Evolutionary conservation across 768 basidiomycete species (phyloP).

Genomic region (Russula emetica): DNA sequence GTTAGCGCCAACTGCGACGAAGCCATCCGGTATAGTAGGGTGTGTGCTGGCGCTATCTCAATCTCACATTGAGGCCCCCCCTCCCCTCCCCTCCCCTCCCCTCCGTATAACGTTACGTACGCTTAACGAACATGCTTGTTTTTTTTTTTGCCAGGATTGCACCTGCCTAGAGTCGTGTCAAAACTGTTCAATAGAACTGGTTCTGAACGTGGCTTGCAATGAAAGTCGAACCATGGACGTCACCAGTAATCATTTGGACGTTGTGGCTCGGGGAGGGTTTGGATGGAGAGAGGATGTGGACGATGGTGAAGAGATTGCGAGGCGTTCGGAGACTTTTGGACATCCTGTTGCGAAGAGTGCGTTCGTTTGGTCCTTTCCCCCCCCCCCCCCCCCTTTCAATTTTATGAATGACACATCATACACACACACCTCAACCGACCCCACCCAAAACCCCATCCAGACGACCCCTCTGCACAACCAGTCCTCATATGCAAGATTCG

Average conservation of each 20-base stretch:
- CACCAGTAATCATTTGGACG: slow-evolving; percentile 80
- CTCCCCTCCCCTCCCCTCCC: no score
- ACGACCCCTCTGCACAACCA: slow-evolving; percentile 56
- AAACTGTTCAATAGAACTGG: slow-evolving; percentile 80
- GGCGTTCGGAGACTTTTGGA: slow-evolving; percentile 72
- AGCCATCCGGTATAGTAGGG: slow-evolving; percentile 75
- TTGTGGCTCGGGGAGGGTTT: slow-evolving; percentile 38
- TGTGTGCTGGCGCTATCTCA: slow-evolving; percentile 34
- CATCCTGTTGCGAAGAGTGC: slow-evolving; percentile 79
- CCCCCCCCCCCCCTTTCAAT: background rate
- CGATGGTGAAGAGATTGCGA: slow-evolving; percentile 66
- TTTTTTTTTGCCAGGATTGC: slow-evolving; percentile 64
- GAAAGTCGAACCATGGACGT: slow-evolving; percentile 72
- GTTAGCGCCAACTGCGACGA: slow-evolving; percentile 85
- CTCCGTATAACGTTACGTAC: no score
- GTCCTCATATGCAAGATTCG: slow-evolving; percentile 89
- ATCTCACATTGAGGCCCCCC: background rate
- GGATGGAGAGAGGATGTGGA: slow-evolving; percentile 40
- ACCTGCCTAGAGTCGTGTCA: slow-evolving; percentile 79
- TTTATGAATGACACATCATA: background rate
- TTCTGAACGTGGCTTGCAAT: slow-evolving; percentile 70
- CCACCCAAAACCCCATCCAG: slow-evolving; percentile 37
- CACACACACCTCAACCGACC: no score
- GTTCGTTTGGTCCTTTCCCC: slow-evolving; percentile 27
- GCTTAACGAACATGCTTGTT: background rate